Evolutionary conservation across 805 yeast genomes (phyloP).

Genomic region (Candida gorgasii): DNA sequence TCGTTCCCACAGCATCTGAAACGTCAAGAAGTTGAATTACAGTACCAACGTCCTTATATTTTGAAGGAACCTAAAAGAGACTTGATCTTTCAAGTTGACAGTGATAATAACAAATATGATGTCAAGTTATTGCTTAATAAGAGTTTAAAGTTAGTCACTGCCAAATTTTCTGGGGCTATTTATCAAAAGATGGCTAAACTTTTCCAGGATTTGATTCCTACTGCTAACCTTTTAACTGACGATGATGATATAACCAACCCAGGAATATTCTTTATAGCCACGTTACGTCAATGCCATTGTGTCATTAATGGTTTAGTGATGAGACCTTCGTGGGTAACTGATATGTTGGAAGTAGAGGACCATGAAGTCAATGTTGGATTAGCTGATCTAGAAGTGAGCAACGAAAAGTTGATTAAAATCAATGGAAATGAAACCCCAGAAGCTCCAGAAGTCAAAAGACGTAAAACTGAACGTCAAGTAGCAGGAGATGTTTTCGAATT

Average conservation of each 20-base stretch:
- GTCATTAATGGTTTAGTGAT: constrained; percentile 36
- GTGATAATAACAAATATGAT: constrained; percentile 22
- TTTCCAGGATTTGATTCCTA: constrained; percentile 21
- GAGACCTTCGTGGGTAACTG: constrained; percentile 35
- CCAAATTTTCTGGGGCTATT: constrained; percentile 27
- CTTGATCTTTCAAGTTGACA: constrained; percentile 30
- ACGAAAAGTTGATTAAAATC: not conserved
- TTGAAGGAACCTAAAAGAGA: constrained; percentile 31
- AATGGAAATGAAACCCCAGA: not conserved
- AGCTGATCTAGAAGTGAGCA: constrained; percentile 3
- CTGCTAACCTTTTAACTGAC: constrained; percentile 16
- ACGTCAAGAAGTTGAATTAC: constrained; percentile 33
- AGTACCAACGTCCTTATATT: constrained; percentile 36
- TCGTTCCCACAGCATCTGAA: constrained; percentile 20
- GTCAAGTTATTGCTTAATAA: constrained; percentile 35
- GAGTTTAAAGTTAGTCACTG: constrained; percentile 22
- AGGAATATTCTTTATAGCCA: constrained; percentile 22
- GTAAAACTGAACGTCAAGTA: constrained; percentile 10
- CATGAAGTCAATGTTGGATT: constrained; percentile 7
- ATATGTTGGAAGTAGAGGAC: constrained; percentile 21
- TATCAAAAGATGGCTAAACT: constrained; percentile 23
- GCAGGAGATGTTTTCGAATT: constrained; percentile 46
- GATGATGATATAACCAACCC: constrained; percentile 20
- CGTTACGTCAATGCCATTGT: constrained; percentile 28
- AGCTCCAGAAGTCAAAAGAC: constrained; percentile 12